A percentile compares a stretch with the other conserved stretches of the same genome.
Evolutionary conservation across 2,329 filamentous ascomycete genomes (phyloP).

Genomic region (Claviceps spartinae): DNA sequence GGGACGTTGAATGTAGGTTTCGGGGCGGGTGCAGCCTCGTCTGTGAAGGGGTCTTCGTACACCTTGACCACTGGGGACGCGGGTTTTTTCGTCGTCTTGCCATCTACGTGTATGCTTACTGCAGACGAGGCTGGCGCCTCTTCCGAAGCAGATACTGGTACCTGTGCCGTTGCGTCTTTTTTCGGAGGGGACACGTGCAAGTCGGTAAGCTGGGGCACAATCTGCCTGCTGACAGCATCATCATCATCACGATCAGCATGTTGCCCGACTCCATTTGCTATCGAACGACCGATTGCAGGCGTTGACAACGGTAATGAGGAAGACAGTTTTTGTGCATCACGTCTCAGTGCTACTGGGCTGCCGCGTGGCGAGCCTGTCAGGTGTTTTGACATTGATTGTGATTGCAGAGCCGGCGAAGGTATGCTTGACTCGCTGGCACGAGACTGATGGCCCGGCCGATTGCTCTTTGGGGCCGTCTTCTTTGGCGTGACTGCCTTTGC

Average conservation of each 20-base stretch:
- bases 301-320: background rate
- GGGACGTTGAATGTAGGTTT: constrained; percentile 31
- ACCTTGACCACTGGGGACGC: constrained; percentile 29
- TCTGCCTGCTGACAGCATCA: constrained; percentile 34
- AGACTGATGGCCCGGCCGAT: constrained; percentile 32
- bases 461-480: constrained; percentile 29
- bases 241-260: background rate
- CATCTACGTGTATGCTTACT: background rate
- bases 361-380: constrained; percentile 27
- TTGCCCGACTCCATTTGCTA: constrained; percentile 32
- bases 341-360: constrained; percentile 28
- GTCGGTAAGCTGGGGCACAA: constrained; percentile 33
- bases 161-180: constrained; percentile 3
- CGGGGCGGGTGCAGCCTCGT: constrained; percentile 27
- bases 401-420: constrained; percentile 27
- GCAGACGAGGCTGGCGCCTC: constrained; percentile 6
- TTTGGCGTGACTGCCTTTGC: constrained; percentile 35
- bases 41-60: constrained; percentile 48
- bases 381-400: constrained; percentile 15
- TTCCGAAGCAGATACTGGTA: constrained; percentile 4
- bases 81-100: background rate
- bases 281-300: constrained; percentile 28
- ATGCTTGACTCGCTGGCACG: constrained; percentile 38
- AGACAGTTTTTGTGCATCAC: constrained; percentile 14
- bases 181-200: constrained; percentile 21